Percentiles rank a stretch among this genome's conserved stretches.
Conservation (phyloP, 805 yeast genomes). For the Suhomyces faveliae region DNA sequence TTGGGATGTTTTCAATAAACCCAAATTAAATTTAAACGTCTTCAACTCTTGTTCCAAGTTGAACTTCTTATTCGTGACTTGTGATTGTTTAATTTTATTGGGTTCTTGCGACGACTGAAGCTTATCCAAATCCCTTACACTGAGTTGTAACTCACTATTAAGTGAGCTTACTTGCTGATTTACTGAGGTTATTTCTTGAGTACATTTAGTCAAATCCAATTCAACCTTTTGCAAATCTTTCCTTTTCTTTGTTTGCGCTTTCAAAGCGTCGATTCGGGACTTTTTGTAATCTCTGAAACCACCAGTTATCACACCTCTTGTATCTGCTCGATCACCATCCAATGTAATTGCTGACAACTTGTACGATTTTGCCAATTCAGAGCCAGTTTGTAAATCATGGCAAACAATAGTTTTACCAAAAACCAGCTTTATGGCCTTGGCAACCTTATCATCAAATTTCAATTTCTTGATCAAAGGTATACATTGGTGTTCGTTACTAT, state of each 20-base stretch:
- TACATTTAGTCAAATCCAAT: constrained; percentile 38
- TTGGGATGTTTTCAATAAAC: constrained; percentile 32
- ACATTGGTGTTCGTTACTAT: constrained; percentile 51
- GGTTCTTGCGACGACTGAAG: constrained; percentile 44
- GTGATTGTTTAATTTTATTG: constrained; percentile 41
- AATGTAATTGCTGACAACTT: constrained; percentile 78
- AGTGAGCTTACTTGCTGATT: constrained; percentile 53
- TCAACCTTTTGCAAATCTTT: constrained; percentile 44
- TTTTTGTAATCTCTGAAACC: constrained; percentile 72
- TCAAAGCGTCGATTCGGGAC: constrained; percentile 71
- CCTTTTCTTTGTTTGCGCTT: constrained; percentile 52
- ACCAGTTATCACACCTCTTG: constrained; percentile 82
- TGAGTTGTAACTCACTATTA: constrained; percentile 42
- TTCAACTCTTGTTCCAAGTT: constrained; percentile 44
- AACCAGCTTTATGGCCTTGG: constrained; percentile 70
- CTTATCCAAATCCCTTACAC: constrained; percentile 43
- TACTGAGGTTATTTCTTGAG: constrained; percentile 35
- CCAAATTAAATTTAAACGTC: constrained; percentile 33
- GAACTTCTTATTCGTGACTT: constrained; percentile 39
- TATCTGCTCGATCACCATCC: constrained; percentile 88
- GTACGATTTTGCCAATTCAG: constrained; percentile 59
- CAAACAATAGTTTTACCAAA: constrained; percentile 83
- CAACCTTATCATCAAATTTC: constrained; percentile 53
- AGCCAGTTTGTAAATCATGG: constrained; percentile 63
- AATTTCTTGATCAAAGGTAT: constrained; percentile 79